These are phyloP conservation scores for Pseudotsuga menziesii DNA, from an alignment of 75 land plant genomes.

Conservation along the genomic window DNA sequence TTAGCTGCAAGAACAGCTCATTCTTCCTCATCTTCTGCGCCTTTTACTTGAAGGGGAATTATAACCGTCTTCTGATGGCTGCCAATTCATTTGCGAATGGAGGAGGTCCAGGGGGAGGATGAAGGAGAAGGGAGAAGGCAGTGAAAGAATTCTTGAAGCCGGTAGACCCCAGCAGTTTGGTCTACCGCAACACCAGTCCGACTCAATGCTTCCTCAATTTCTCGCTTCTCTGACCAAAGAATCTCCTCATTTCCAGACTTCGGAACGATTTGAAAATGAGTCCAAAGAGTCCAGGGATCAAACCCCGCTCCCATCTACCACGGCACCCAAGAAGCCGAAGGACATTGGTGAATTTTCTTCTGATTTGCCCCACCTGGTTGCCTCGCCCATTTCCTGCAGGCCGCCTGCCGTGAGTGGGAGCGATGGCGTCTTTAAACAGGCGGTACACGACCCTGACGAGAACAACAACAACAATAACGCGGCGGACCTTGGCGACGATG, in stretches of 20 bases:
- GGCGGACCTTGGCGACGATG: constrained; percentile 34
- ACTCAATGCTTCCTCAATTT: neutral
- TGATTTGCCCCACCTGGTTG: no score
- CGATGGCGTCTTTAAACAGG: no score
- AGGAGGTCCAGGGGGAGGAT: no score
- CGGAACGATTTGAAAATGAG: neutral
- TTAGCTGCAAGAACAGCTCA: constrained; percentile 4
- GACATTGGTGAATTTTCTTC: no score
- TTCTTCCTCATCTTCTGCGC: neutral
- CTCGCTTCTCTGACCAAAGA: neutral
- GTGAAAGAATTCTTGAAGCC: neutral
- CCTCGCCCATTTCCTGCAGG: constrained; percentile 45
- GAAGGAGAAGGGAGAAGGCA: neutral
- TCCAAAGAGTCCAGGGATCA: constrained; percentile 15
- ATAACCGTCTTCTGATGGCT: no score
- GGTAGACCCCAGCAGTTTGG: neutral
- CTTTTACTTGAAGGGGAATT: no score
- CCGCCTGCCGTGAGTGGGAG: no score
- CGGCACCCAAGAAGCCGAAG: no score
- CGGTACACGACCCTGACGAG: no score
- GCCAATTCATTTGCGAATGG: no score
- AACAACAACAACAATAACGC: constrained; percentile 33
- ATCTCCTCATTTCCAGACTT: no score
- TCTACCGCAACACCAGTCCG: neutral
- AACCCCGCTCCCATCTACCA: constrained; percentile 2